Conservation (phyloP, 2,329 filamentous ascomycete species). For the Fusarium pininemorale region DNA sequence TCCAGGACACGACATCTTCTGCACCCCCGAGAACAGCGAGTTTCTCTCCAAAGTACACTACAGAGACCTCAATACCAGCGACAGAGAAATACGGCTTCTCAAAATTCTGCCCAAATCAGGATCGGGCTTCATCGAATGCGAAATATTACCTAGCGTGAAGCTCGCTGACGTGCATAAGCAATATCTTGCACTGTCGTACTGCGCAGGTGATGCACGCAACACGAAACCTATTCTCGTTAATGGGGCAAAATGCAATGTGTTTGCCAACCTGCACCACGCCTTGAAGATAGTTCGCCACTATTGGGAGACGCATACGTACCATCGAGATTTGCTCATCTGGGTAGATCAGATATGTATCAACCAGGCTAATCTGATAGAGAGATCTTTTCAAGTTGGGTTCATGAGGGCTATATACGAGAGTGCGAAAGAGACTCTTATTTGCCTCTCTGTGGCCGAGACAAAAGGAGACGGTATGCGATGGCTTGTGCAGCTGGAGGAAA, state of each 20-base stretch:
- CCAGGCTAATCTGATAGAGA: background rate
- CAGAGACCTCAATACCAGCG: fast-evolving
- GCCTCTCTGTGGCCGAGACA: fast-evolving
- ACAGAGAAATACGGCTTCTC: background rate
- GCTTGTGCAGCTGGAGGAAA: background rate
- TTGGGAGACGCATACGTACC: background rate
- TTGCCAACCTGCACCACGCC: background rate
- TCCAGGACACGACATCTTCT: constrained; percentile 19
- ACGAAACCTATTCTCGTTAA: background rate
- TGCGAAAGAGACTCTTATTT: background rate
- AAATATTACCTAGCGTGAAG: background rate
- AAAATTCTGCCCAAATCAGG: fast-evolving
- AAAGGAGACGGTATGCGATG: background rate
- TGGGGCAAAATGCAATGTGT: background rate
- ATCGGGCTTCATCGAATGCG: background rate
- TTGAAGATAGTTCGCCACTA: background rate
- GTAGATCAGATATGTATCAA: background rate
- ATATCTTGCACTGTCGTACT: background rate
- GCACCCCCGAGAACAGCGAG: constrained; percentile 7
- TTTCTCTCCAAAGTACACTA: background rate
- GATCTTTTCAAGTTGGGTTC: background rate
- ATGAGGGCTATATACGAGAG: background rate
- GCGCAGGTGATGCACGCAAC: background rate
- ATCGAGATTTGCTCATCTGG: background rate
- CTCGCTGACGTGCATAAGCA: background rate